A percentile compares a stretch with the other conserved stretches of the same genome.
These are phyloP conservation scores for Orbilia brochopaga DNA, from an alignment of 2,329 filamentous ascomycete species.

Conservation along the genomic window DNA sequence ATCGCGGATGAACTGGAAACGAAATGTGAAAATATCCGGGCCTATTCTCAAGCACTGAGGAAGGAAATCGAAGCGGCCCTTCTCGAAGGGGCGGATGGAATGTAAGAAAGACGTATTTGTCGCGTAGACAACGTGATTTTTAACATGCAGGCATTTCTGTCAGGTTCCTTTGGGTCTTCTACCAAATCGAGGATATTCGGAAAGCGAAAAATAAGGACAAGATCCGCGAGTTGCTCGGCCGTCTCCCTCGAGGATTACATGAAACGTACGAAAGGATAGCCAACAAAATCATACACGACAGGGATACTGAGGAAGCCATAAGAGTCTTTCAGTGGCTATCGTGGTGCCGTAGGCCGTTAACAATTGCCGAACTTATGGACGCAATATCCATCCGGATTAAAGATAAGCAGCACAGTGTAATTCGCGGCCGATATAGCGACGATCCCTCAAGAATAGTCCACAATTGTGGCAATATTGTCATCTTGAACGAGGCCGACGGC, in stretches of 20 bases:
- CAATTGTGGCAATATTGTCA: conserved; percentile 29
- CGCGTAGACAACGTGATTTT: neutral
- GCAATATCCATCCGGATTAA: conserved; percentile 56
- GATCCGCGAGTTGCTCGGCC: conserved; percentile 55
- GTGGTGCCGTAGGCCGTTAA: conserved; percentile 56
- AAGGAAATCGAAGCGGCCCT: conserved; percentile 55
- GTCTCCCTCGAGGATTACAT: conserved; percentile 56
- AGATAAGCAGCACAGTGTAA: conserved; percentile 17
- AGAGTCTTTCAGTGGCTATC: conserved; percentile 57
- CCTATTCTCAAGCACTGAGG: conserved; percentile 50
- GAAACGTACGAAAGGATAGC: conserved; percentile 56
- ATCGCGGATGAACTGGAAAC: conserved; percentile 49
- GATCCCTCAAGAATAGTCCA: conserved; percentile 14
- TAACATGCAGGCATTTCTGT: conserved; percentile 21
- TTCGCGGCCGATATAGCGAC: conserved; percentile 9
- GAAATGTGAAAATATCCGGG: conserved; percentile 47
- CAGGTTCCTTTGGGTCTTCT: conserved; percentile 60
- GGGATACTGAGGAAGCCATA: conserved; percentile 49
- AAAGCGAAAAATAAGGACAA: conserved; percentile 56
- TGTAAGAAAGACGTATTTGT: conserved; percentile 54
- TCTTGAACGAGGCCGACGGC: conserved; percentile 9
- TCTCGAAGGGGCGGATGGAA: conserved; percentile 56
- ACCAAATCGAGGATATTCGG: conserved; percentile 58
- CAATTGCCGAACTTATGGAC: conserved; percentile 58
- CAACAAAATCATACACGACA: conserved; percentile 53